Evolutionary conservation across 2,329 filamentous ascomycete species (phyloP).

Genomic region (Venturia asperata): DNA sequence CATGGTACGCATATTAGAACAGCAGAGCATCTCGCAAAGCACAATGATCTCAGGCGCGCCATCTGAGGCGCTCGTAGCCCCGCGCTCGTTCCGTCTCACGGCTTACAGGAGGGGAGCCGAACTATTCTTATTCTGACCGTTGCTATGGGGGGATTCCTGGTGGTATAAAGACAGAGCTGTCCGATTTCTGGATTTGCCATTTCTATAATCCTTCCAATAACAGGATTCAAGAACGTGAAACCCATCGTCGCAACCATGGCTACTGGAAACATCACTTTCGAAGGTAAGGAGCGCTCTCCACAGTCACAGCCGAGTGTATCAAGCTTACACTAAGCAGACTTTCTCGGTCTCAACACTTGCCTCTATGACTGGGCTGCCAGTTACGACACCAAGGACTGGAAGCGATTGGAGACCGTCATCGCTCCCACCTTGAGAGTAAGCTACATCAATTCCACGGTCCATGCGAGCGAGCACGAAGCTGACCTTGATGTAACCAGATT

Average conservation of each 20-base stretch:
- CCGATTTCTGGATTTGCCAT: background rate
- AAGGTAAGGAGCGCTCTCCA: slow-evolving; percentile 21
- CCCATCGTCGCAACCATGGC: background rate
- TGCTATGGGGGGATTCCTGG: background rate
- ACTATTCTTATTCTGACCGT: slow-evolving; percentile 7
- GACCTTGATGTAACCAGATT: slow-evolving; percentile 40
- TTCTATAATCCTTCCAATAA: background rate
- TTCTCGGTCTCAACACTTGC: slow-evolving; percentile 43
- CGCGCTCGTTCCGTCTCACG: background rate
- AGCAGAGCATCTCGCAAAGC: background rate
- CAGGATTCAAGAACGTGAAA: background rate
- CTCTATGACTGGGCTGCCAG: slow-evolving; percentile 58
- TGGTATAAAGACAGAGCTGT: slow-evolving; percentile 1
- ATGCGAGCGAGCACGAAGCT: slow-evolving; percentile 18
- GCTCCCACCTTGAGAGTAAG: slow-evolving; percentile 50
- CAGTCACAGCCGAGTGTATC: slow-evolving; percentile 17
- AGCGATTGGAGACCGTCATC: slow-evolving; percentile 52
- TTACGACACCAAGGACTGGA: slow-evolving; percentile 61
- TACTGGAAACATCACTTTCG: slow-evolving; percentile 22
- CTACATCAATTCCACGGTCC: slow-evolving; percentile 20
- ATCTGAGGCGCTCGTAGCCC: background rate
- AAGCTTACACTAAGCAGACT: slow-evolving; percentile 33
- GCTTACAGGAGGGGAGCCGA: background rate
- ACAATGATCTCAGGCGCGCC: slow-evolving; percentile 2
- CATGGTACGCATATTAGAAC: background rate